phyloP scores from a whole-genome alignment of 73 alveolate genomes.

The Blepharisma stoltei region DNA sequence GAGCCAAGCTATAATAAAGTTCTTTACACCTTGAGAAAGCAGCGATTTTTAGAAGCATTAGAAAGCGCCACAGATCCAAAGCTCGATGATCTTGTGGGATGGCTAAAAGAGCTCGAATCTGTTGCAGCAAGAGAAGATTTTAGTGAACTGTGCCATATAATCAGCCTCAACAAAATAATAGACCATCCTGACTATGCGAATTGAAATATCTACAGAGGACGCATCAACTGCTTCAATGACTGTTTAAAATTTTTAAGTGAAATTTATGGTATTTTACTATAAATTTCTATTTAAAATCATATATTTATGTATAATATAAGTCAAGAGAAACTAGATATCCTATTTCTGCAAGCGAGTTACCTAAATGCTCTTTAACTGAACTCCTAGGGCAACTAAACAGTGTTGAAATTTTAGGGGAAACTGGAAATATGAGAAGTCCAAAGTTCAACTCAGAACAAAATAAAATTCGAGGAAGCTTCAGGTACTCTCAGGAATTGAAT shows the following conservation, averaged over 20 bases:
- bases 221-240: conserved; percentile 65
- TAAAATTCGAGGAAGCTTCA: no score
- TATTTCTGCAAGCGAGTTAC: not conserved
- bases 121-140: conserved; percentile 55
- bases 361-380: not conserved
- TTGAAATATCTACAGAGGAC: conserved; percentile 68
- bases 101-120: conserved; percentile 58
- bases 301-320: no score
- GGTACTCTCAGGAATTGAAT: no score
- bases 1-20: conserved; percentile 62
- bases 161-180: conserved; percentile 44
- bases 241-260: conserved; percentile 23
- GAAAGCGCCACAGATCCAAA: conserved; percentile 43
- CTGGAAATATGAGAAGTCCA: not conserved
- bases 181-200: conserved; percentile 67
- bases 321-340: not conserved
- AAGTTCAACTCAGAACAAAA: no score
- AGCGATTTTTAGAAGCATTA: conserved; percentile 80
- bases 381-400: no score
- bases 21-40: conserved; percentile 76
- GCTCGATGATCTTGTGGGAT: conserved; percentile 41
- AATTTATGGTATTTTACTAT: no score
- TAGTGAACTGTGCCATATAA: conserved; percentile 64
- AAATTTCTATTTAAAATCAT: no score
- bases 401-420: not conserved